Evolutionary conservation across 2,329 filamentous ascomycete genomes (phyloP), one percentile per base, ranked within the genome.

Genomic region (Ophiostoma montium): DNA sequence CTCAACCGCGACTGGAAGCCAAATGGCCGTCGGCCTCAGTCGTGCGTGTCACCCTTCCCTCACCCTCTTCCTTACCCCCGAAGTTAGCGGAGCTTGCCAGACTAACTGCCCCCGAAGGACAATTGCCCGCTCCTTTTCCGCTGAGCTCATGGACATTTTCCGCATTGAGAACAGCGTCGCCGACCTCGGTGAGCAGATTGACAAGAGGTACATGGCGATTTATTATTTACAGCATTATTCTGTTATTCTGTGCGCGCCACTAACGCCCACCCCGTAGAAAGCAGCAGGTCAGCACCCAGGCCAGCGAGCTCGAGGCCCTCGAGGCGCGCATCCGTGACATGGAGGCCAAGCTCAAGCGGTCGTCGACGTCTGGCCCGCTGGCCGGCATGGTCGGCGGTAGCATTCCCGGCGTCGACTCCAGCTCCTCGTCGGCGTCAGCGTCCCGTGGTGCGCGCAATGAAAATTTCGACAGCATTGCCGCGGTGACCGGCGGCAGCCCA

Each of bases 181-280:
- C 60, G 76, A 83, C 54, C 74, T 94, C 33, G 78, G 84, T 60
- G 74, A 82, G 62, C 78, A 84, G 57, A 78, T 95, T 53, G 76
- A 86, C 62, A 76, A 86, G 65, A 90, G 89, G 89, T 95, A 70
- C n/a, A n/a, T n/a, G n/a, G n/a, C n/a, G n/a, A n/a, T n/a, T n/a
- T n/a, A n/a, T n/a, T n/a, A n/a, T 27, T 12, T n/a, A 15, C n/a
- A 18, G 13, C 19, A n/a, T 15, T 5, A 21, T 3, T 11, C 21
- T n/a, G 12, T n/a, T 39, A 33, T 27, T 27, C 8, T 5, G 23
- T 27, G 23, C 23, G 16, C 13, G 11, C 13, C 13, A 18, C 13
- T n/a, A 18, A 15, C 18, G 39, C 27, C 21, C 5, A 30, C 21
- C 12, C 8, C 47, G 55, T 63, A 95, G 88, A 67, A 92, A 92